Evolutionary conservation across 495 filamentous ascomycete genomes (phyloP), one percentile per base, ranked within the genome.

Genomic region (Podospora australis): DNA sequence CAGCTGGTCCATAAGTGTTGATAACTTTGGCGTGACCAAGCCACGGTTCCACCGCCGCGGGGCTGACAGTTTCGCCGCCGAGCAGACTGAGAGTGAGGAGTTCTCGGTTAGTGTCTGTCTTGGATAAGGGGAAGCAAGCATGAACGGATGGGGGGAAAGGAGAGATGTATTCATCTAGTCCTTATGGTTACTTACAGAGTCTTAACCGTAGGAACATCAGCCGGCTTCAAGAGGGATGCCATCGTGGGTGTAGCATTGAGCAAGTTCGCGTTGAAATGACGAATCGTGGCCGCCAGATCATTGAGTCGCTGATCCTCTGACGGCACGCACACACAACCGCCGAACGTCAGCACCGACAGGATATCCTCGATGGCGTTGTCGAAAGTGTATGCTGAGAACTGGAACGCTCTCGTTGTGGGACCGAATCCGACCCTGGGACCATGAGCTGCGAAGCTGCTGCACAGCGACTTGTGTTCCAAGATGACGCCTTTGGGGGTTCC

Each of bases 251-350:
- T 49, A 2, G 43, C 24, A 6, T 41, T 22, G 11, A n/a, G 36
- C 9, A 28, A 25, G 39, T 49, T 48, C 32, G 39, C 46, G 13
- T 21, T 3, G 13, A 30, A 34, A 8, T 43, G 28, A 20, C 11
- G 9, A 16, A 36, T 43, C n/a, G 43, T 24, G 25, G 29, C 29
- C 14, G 24, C 19, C 19, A 43, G 21, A 6, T 49, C 30, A 29
- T 49, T 25, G 36, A 49, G 41, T 21, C 47, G 47, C 28, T 49
- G 24, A 1, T 35, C 16, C n/a, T 43, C 47, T 1, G 47, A 34
- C 2, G 47, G 47, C 10, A 49, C 47, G 13, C 47, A 49, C 13
- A 49, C 22, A 23, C 47, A 49, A n/a, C 39, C 47, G 20, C 39
- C 39, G 11, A 42, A 22, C 20, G 24, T 4, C n/a, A 49, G 38